Evolutionary conservation across 2,329 filamentous ascomycete genomes (phyloP).

Genomic region (Fusarium nematophilum): DNA sequence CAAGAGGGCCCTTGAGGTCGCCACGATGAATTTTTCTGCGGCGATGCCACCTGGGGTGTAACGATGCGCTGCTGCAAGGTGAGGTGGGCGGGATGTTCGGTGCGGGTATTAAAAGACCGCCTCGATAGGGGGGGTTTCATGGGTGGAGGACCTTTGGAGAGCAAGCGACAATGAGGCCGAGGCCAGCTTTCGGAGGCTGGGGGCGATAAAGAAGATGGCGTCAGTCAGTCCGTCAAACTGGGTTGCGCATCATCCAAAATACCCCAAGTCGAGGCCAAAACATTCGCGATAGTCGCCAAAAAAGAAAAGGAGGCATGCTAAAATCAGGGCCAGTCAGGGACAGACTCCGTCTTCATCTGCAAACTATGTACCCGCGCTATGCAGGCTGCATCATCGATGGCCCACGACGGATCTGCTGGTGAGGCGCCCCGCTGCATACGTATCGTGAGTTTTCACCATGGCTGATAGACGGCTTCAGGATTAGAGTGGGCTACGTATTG

Average conservation of each 20-base stretch:
- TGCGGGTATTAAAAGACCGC: not conserved
- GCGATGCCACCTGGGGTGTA: slow-evolving; percentile 39
- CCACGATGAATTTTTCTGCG: slow-evolving; percentile 30
- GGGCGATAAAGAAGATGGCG: slow-evolving; percentile 36
- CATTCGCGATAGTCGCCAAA: not conserved
- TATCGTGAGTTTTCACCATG: slow-evolving; percentile 38
- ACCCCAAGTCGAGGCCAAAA: slow-evolving; percentile 1
- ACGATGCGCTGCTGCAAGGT: slow-evolving; percentile 43
- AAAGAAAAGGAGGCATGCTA: slow-evolving; percentile 1
- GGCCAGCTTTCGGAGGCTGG: slow-evolving; percentile 32
- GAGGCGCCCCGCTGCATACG: slow-evolving; percentile 36
- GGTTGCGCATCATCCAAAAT: slow-evolving; percentile 19
- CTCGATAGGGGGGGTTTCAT: not conserved
- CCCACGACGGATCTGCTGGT: slow-evolving; percentile 42
- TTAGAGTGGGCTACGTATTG: slow-evolving; percentile 32
- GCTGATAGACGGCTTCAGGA: slow-evolving; percentile 13
- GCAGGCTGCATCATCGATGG: slow-evolving; percentile 38
- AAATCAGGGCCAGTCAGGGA: slow-evolving; percentile 24
- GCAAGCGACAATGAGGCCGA: slow-evolving; percentile 17
- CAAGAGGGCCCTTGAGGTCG: slow-evolving; percentile 12
- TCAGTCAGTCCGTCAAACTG: slow-evolving; percentile 23
- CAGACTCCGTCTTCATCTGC: slow-evolving; percentile 34
- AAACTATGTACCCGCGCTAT: slow-evolving; percentile 40
- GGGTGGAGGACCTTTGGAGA: not conserved
- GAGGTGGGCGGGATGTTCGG: slow-evolving; percentile 37